Evolutionary conservation across 192 early-diverging fungal species (phyloP).

Genomic region (Coemansia sp.): DNA sequence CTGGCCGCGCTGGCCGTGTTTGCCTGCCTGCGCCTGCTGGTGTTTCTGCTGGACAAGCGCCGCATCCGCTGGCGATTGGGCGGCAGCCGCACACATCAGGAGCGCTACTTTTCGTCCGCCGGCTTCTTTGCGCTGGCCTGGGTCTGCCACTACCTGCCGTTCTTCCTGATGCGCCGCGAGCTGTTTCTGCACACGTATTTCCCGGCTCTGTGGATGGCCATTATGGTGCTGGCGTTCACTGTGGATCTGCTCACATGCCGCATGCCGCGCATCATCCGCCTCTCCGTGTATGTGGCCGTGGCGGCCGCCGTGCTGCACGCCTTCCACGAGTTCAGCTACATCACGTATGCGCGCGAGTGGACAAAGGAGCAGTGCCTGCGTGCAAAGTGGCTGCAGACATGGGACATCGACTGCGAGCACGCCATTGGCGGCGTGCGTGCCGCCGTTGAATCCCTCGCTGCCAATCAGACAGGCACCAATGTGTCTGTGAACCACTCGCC

Average conservation of each 20-base stretch:
- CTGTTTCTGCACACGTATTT: conserved; percentile 94
- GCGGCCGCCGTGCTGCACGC: conserved; percentile 54
- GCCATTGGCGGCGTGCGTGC: conserved; percentile 34
- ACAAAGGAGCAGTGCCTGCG: conserved; percentile 66
- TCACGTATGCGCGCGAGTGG: conserved; percentile 79
- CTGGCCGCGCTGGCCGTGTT: conserved; percentile 59
- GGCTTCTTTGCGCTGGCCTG: conserved; percentile 75
- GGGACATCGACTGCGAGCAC: conserved; percentile 79
- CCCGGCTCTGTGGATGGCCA: conserved; percentile 87
- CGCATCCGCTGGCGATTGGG: conserved; percentile 30
- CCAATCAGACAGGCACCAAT: no score
- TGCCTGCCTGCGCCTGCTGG: conserved; percentile 37
- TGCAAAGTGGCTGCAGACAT: conserved; percentile 73
- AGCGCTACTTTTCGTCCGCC: conserved; percentile 52
- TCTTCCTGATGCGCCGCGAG: conserved; percentile 87
- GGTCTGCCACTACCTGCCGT: conserved; percentile 81
- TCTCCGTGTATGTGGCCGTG: conserved; percentile 43
- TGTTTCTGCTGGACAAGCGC: conserved; percentile 60
- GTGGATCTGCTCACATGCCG: conserved; percentile 70
- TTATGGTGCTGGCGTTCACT: conserved; percentile 67
- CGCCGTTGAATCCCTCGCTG: neutral
- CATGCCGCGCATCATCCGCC: conserved; percentile 43
- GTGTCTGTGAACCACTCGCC: neutral
- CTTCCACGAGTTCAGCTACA: conserved; percentile 65
- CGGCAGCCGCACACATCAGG: conserved; percentile 46